Base-by-base conservation (phyloP, 257 asterid species). In the Eustoma russellianum region DNA sequence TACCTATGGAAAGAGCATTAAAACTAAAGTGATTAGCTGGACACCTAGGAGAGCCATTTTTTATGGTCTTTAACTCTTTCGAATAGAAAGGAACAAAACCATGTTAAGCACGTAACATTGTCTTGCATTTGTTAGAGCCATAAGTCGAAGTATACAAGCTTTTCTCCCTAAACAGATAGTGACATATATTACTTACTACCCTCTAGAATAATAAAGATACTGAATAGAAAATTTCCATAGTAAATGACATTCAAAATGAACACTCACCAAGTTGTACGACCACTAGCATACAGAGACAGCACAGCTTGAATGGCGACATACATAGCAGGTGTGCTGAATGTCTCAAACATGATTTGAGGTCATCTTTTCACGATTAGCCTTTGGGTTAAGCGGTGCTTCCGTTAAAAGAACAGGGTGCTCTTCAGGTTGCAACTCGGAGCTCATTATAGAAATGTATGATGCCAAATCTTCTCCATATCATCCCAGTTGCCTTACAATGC, bases 281-380 rank as follows among this genome's bases (percentile, higher is more conserved):
- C 72, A 67, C 72, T 67, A 4, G 72, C 68, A 61, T 67, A 67
- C 9, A 67, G 62, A 3, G 68, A 67, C 0, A 61, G 60, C 19
- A 67, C 73, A 0, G 73, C 66, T 35, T 66, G 71, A 53, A 66
- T 66, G 2, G 71, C 71, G 5, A 66, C 71, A 17, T 66, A 66
- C 66, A 66, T 66, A 5, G 71, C 66, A 30, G 72, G 72, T 13
- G 72, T 33, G 48, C 50, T 66, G 19, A 66, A 66, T 4, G 71
- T 66, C 62, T 66, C 71, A 6, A 66, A 66, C 71, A 66, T 66
- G 48, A 66, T 67, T 35, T 67, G 73, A 59, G n/a, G 73, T 67
- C 73, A 67, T 67, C 56, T 67, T 67, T 17, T 67, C 73, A 7
- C 73, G 73, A 48, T 67, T 67, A 28, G 73, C 73, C 64, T 67